Conservation (phyloP, 1,284 basidiomycete genomes). For the Cutaneotrichosporon sp. region DNA sequence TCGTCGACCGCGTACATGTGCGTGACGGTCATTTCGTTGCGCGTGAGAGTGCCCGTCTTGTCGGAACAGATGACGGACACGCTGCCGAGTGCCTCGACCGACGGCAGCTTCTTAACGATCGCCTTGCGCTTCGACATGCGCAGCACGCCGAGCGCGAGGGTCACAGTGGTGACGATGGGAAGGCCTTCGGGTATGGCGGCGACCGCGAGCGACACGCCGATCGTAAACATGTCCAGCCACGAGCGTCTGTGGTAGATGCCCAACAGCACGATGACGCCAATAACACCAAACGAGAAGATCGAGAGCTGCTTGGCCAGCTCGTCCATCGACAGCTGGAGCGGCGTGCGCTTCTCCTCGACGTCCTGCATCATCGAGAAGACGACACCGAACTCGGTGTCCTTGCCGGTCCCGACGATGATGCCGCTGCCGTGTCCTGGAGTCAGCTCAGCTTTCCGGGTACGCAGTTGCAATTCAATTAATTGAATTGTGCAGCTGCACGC, state of each 20-base stretch:
- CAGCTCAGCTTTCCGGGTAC: slow-evolving; percentile 9
- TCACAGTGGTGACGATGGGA: slow-evolving; percentile 96
- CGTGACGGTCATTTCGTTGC: slow-evolving; percentile 92
- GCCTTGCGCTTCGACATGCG: slow-evolving; percentile 92
- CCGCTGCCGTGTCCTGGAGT: slow-evolving; percentile 73
- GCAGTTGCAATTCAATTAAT: not conserved
- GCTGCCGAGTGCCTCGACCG: slow-evolving; percentile 88
- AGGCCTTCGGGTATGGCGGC: slow-evolving; percentile 96
- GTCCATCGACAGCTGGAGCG: slow-evolving; percentile 92
- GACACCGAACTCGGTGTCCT: slow-evolving; percentile 88
- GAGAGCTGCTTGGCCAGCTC: slow-evolving; percentile 92
- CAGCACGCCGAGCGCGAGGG: slow-evolving; percentile 88
- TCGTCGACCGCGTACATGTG: slow-evolving; percentile 86
- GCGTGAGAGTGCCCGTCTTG: slow-evolving; percentile 96
- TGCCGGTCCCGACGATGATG: slow-evolving; percentile 85
- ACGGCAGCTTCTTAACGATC: slow-evolving; percentile 94
- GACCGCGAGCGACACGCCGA: slow-evolving; percentile 94
- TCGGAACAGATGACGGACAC: slow-evolving; percentile 96
- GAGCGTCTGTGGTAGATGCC: slow-evolving; percentile 82
- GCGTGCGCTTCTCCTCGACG: slow-evolving; percentile 89
- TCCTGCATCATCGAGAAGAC: slow-evolving; percentile 99
- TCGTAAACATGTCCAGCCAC: slow-evolving; percentile 98
- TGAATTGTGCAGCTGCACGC: too few species aligned
- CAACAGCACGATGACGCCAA: slow-evolving; percentile 88
- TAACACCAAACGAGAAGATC: slow-evolving; percentile 84